A percentile compares a stretch with the other conserved stretches of the same genome.
Conservation (phyloP, 805 yeast genomes). For the Yarrowia sp. region DNA sequence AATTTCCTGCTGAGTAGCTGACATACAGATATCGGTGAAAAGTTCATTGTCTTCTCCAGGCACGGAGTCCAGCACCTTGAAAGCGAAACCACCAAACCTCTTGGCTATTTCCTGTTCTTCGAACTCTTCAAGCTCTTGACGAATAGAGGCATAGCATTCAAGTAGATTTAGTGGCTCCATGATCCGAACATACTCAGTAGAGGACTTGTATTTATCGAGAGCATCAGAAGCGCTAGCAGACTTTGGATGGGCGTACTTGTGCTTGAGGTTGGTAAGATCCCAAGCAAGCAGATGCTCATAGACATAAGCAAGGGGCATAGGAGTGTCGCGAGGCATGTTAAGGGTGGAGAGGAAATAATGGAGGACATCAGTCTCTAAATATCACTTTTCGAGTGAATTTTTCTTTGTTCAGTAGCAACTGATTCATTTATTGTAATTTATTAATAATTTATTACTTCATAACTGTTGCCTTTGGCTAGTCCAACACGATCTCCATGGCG, state of each 20-base stretch:
- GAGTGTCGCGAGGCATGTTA: too few species aligned
- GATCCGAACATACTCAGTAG: background rate
- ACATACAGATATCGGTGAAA: background rate
- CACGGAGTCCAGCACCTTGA: background rate
- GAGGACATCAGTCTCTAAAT: too few species aligned
- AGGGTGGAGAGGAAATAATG: too few species aligned
- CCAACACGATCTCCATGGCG: too few species aligned
- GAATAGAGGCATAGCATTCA: background rate
- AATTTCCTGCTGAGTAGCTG: background rate
- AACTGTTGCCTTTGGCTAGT: too few species aligned
- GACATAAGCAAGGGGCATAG: too few species aligned
- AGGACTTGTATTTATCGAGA: background rate
- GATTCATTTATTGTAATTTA: too few species aligned
- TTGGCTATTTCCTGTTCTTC: background rate
- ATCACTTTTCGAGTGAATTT: too few species aligned
- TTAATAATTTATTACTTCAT: too few species aligned
- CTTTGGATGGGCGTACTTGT: background rate
- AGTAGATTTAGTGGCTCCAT: constrained; percentile 8
- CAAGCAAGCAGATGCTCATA: constrained; percentile 1
- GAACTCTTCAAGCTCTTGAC: background rate
- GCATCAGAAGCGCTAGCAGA: background rate
- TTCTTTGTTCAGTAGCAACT: too few species aligned
- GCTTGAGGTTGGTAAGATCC: background rate
- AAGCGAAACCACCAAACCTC: background rate
- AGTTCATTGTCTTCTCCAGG: background rate